Base-by-base conservation (phyloP, 2,329 filamentous ascomycete genomes). In the Monosporascus sp. region DNA sequence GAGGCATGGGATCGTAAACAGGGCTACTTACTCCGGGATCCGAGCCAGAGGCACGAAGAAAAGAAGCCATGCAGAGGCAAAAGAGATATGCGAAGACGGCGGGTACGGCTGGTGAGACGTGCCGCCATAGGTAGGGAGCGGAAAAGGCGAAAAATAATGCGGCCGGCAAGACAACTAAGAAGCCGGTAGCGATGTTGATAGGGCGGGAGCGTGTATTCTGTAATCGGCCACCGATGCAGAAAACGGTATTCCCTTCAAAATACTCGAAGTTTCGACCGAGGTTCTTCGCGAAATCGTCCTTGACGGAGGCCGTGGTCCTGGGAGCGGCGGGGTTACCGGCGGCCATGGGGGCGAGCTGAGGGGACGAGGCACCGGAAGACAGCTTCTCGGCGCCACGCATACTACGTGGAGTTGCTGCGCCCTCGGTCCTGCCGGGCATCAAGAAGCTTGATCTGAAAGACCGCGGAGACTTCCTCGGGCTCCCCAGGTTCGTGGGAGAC, bases 1-100 rank as follows among this genome's bases (percentile, higher is more conserved):
- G 45, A 8, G 5, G 8, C 17, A 20, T 24, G 18, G 1, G 22
- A 14, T 43, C 11, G 18, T 5, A 14, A 43, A 9, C 39, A 37
- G 20, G 44, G 22, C 56, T 37, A 81, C 89, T 79, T 81, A 96
- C 91, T 53, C 94, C 94, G 31, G 94, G 93, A 71, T 99, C 93
- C 45, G 93, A 89, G 50, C 88, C 81, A 3, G 94, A 97, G 4
- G 93, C 94, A 72, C 97, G 93, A 52, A 97, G 65, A 66, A 97
- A 99, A 3, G 94, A 97, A 24, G 92, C 96, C 47, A 97, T 77
- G 71, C 89, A 95, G 27, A 99, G 78, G 68, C 88, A 92, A 64
- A 90, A 90, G n/a, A 97, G 66, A 68, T 99, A 99, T 50, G 84
- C 92, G 73, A 96, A 97, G 44, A 90, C 71, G 61, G 97, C 83